These are phyloP conservation scores for Termitomyces bulborhizus DNA, from an alignment of 768 basidiomycete genomes.

Conservation along the genomic window DNA sequence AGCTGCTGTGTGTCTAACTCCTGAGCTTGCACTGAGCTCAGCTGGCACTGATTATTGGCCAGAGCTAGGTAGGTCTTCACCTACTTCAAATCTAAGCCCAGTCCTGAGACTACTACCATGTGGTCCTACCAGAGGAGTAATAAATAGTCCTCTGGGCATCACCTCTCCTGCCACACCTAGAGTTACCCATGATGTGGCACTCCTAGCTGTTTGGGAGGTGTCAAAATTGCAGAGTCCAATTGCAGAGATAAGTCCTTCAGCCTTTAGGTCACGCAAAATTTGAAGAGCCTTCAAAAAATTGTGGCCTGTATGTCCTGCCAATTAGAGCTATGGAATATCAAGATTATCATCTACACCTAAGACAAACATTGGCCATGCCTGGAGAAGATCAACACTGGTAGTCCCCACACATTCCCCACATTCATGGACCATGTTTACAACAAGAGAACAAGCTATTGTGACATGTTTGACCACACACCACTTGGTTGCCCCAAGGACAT, in stretches of 20 bases:
- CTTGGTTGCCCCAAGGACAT: slow-evolving; percentile 72
- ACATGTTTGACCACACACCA: slow-evolving; percentile 73
- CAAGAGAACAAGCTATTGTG: slow-evolving; percentile 44
- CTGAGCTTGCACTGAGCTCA: too few relatives aligned
- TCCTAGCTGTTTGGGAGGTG: slow-evolving; percentile 56
- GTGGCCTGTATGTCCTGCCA: slow-evolving; percentile 63
- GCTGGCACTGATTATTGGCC: too few relatives aligned
- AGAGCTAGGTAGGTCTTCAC: too few relatives aligned
- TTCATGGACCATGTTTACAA: slow-evolving; percentile 61
- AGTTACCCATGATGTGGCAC: too few relatives aligned
- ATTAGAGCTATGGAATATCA: slow-evolving; percentile 49
- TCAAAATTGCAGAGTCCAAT: slow-evolving; percentile 84
- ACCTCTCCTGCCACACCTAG: too few relatives aligned
- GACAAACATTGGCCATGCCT: slow-evolving; percentile 35
- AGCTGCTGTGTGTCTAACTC: too few relatives aligned
- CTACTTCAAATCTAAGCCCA: too few relatives aligned
- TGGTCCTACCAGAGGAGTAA: too few relatives aligned
- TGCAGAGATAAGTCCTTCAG: slow-evolving; percentile 51
- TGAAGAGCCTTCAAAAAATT: slow-evolving; percentile 38
- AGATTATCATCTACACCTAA: background rate
- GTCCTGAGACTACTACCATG: too few relatives aligned
- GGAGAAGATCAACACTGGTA: slow-evolving; percentile 59
- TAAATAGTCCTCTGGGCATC: too few relatives aligned
- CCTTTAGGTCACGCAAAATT: slow-evolving; percentile 53
- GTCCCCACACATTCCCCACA: slow-evolving; percentile 64